phyloP scores from a whole-genome alignment of 2,329 filamentous ascomycete species.

The Aspergillus sp. region DNA sequence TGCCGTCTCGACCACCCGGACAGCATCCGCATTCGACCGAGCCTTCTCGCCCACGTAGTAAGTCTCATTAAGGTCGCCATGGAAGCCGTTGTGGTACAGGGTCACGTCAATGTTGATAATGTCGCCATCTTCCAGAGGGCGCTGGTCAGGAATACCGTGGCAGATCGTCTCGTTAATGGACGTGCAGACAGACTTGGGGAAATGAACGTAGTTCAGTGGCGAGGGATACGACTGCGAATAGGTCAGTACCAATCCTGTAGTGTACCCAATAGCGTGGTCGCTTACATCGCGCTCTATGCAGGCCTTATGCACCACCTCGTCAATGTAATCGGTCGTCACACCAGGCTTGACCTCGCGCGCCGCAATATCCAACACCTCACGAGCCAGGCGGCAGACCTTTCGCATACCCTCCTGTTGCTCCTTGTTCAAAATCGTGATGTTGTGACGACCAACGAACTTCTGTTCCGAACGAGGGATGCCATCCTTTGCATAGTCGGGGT shows the following conservation, averaged over 20 bases:
- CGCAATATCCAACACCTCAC: constrained; percentile 91
- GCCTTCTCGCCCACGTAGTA: constrained; percentile 96
- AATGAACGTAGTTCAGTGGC: constrained; percentile 90
- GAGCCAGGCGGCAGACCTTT: constrained; percentile 79
- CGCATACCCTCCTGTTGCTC: constrained; percentile 85
- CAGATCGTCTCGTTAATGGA: constrained; percentile 97
- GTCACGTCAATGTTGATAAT: constrained; percentile 97
- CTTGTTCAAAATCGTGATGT: constrained; percentile 77
- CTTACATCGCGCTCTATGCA: constrained; percentile 88
- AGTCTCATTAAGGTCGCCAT: constrained; percentile 96
- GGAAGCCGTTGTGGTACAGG: constrained; percentile 90
- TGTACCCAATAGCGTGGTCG: constrained; percentile 6
- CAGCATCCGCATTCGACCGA: constrained; percentile 75
- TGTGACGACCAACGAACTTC: constrained; percentile 68
- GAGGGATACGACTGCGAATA: constrained; percentile 80
- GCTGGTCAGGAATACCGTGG: constrained; percentile 94
- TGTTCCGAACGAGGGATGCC: constrained; percentile 69
- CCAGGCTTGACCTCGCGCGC: constrained; percentile 82
- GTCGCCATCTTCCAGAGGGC: constrained; percentile 83
- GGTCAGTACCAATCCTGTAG: constrained; percentile 11
- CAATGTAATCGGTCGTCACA: constrained; percentile 91
- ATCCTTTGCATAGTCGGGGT: constrained; percentile 84
- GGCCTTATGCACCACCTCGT: constrained; percentile 91
- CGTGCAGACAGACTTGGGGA: constrained; percentile 97
- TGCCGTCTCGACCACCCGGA: constrained; percentile 86